phyloP scores from a whole-genome alignment of 306 rosid genomes.

The Cucumis melo region DNA sequence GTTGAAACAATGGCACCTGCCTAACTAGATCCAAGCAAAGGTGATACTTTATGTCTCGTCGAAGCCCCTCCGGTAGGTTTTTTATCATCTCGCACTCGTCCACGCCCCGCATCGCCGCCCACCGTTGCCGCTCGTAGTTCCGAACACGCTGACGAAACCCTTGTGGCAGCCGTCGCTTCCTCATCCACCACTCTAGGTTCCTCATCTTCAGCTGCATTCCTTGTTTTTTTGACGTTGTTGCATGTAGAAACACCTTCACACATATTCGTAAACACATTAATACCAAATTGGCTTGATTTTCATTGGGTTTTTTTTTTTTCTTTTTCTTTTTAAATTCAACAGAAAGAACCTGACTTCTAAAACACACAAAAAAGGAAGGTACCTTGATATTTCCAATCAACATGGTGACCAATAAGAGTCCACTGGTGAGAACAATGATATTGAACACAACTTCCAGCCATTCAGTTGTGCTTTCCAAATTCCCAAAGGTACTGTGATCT shows the following conservation, averaged over 20 bases:
- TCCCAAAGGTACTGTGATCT: slow-evolving; percentile 80
- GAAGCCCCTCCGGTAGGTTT: slow-evolving; percentile 77
- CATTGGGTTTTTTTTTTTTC: too few species aligned
- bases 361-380: too few species aligned
- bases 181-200: slow-evolving; percentile 96
- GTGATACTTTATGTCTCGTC: slow-evolving; percentile 88
- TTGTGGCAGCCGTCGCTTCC: slow-evolving; percentile 59
- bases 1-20: slow-evolving; percentile 88
- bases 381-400: slow-evolving; percentile 96
- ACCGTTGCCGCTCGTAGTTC: slow-evolving; percentile 68
- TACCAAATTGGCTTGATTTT: too few species aligned
- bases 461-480: slow-evolving; percentile 79
- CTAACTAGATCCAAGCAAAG: slow-evolving; percentile 80
- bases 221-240: slow-evolving; percentile 86
- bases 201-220: slow-evolving; percentile 88
- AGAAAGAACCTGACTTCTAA: too few species aligned
- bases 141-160: slow-evolving; percentile 71
- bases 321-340: too few species aligned
- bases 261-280: too few species aligned
- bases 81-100: slow-evolving; percentile 71
- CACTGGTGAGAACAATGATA: slow-evolving; percentile 75
- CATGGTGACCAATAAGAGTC: slow-evolving; percentile 85
- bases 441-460: slow-evolving; percentile 83
- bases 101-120: slow-evolving; percentile 91
- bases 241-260: slow-evolving; percentile 71